A percentile compares a stretch with the other conserved stretches of the same genome.
These are phyloP conservation scores for Gastrolobium villosum DNA, from an alignment of 306 rosid species.

Conservation along the genomic window DNA sequence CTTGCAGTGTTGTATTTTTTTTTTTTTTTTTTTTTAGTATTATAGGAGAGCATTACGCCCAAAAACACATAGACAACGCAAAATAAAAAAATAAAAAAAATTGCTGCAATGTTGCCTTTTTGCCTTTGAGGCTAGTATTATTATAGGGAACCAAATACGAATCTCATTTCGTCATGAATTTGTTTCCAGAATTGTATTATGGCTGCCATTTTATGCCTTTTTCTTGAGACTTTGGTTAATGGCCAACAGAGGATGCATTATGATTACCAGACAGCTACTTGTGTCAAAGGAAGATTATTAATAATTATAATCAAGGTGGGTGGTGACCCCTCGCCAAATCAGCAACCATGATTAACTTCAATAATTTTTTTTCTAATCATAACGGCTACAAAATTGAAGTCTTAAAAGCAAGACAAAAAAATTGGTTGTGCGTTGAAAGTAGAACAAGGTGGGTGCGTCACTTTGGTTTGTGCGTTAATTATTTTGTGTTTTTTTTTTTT, in stretches of 20 bases:
- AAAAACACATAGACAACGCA: too few relatives aligned
- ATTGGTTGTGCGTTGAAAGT: neutral
- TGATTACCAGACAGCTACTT: neutral
- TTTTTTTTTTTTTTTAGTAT: too few relatives aligned
- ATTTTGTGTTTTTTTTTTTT: neutral
- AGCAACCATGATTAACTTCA: conserved; percentile 28
- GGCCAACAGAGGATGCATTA: conserved; percentile 4
- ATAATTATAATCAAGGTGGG: conserved; percentile 9
- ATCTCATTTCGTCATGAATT: neutral
- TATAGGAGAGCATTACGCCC: too few relatives aligned
- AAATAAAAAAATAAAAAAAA: too few relatives aligned
- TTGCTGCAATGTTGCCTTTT: too few relatives aligned
- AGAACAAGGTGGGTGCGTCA: neutral
- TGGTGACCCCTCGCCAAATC: neutral
- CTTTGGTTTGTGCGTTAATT: neutral
- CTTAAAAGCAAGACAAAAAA: conserved; percentile 6
- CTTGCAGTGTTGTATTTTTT: too few relatives aligned
- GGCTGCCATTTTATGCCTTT: neutral
- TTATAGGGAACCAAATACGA: neutral
- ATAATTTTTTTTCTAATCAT: conserved; percentile 34
- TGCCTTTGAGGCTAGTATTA: too few relatives aligned
- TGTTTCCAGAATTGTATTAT: neutral
- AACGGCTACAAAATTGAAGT: conserved; percentile 3
- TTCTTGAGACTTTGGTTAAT: neutral
- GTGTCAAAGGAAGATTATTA: neutral